Evolutionary conservation across 129 eudicot species (phyloP).

Genomic region (Scalesia atractyloides): DNA sequence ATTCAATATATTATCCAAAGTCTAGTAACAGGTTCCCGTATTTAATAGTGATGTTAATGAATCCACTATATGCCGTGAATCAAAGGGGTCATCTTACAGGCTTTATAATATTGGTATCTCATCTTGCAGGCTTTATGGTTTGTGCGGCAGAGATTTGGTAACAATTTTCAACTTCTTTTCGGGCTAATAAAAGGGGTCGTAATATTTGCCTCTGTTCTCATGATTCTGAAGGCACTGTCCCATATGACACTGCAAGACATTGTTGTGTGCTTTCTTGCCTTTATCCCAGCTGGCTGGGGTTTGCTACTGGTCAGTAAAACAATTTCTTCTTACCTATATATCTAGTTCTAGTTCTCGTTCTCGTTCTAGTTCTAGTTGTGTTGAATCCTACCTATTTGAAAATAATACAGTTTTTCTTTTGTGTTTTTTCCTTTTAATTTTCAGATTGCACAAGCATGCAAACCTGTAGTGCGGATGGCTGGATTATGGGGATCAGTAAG

Average conservation of each 20-base stretch:
- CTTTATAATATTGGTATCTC: no score
- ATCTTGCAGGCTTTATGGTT: conserved; percentile 77
- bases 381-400: no score
- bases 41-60: no score
- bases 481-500: conserved; percentile 86
- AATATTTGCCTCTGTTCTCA: conserved; percentile 69
- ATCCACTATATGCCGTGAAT: no score
- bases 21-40: no score
- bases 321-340: no score
- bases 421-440: conserved; percentile 4
- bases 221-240: conserved; percentile 55
- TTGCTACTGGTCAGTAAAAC: conserved; percentile 73
- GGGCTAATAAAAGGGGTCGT: conserved; percentile 81
- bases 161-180: conserved; percentile 82
- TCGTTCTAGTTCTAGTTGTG: no score
- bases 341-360: no score
- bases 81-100: no score
- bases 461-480: conserved; percentile 53
- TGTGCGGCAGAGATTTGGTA: conserved; percentile 87
- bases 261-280: conserved; percentile 87
- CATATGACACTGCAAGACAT: conserved; percentile 78
- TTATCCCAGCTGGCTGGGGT: conserved; percentile 99
- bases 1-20: no score
- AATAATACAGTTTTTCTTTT: no score
- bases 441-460: conserved; percentile 93